phyloP scores from a whole-genome alignment of 176 grass and related monocot species.

The Guadua angustifolia region DNA sequence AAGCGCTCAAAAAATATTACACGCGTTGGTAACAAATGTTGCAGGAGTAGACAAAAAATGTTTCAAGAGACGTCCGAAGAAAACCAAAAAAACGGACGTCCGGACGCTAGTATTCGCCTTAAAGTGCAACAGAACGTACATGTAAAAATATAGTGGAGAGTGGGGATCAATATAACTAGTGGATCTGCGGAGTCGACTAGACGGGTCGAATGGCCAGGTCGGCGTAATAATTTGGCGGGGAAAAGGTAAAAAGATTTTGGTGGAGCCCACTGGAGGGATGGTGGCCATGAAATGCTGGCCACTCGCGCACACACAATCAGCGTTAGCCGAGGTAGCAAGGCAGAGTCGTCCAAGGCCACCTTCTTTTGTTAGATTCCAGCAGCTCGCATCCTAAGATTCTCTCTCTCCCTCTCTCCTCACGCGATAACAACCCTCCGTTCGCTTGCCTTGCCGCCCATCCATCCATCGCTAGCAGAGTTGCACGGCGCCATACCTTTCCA shows the following conservation, averaged over 20 bases:
- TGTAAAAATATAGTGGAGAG: too few species aligned
- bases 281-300: neutral
- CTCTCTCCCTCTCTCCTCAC: neutral
- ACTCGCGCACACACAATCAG: neutral
- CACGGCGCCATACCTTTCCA: neutral
- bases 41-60: too few species aligned
- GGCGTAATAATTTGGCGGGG: too few species aligned
- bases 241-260: neutral
- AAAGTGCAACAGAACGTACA: too few species aligned
- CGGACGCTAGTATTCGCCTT: too few species aligned
- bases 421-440: neutral
- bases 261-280: neutral
- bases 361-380: conserved; percentile 18
- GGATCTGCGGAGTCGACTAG: too few species aligned
- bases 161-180: too few species aligned
- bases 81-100: too few species aligned
- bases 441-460: neutral
- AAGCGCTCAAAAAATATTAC: too few species aligned
- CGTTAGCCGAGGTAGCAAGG: neutral
- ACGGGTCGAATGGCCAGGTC: too few species aligned
- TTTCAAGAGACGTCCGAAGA: too few species aligned
- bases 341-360: neutral
- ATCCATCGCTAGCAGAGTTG: neutral
- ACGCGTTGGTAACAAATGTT: too few species aligned
- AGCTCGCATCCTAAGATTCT: neutral